Percentiles rank a stretch among this genome's conserved stretches.
Evolutionary conservation across 2,329 filamentous ascomycete species (phyloP).

Genomic region (Thielaviopsis populi): DNA sequence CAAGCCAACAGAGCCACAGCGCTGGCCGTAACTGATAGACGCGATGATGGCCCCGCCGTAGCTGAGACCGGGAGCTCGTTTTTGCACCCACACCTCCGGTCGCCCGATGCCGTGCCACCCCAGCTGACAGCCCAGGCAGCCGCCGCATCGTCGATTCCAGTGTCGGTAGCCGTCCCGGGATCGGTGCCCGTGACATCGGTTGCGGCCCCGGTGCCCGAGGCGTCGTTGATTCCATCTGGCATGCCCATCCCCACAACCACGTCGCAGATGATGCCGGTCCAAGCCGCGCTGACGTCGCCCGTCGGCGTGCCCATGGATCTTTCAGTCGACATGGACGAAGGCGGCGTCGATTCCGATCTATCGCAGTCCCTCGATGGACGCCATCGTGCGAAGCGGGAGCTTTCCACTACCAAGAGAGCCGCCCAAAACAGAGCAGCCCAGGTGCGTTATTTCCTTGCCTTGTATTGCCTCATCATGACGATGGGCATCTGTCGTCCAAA

Average conservation of each 20-base stretch:
- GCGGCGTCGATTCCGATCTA: not conserved
- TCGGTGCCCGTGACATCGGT: constrained; percentile 1
- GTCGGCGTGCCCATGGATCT: constrained; percentile 17
- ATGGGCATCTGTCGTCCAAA: not conserved
- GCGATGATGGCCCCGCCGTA: not conserved
- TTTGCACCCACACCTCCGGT: constrained; percentile 2
- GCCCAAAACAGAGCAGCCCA: constrained; percentile 95
- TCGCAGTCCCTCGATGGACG: constrained; percentile 36
- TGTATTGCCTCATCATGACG: not conserved
- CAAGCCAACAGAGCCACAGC: constrained; percentile 7
- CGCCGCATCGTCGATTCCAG: not conserved
- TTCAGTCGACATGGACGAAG: constrained; percentile 24
- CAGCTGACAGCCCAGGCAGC: not conserved
- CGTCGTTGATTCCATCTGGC: constrained; percentile 27
- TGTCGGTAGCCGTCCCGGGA: constrained; percentile 1
- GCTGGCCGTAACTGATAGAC: not conserved
- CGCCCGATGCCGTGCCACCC: not conserved
- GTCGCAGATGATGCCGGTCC: constrained; percentile 1
- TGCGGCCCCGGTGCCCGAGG: constrained; percentile 14
- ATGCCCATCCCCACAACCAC: constrained; percentile 5
- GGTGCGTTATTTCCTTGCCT: constrained; percentile 39
- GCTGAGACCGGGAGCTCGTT: not conserved
- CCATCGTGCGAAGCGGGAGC: constrained; percentile 65
- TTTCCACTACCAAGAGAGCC: constrained; percentile 90
- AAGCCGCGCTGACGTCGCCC: not conserved